These are phyloP conservation scores for Ceratocystis smalleyi DNA, from an alignment of 2,329 filamentous ascomycete species.

Conservation along the genomic window DNA sequence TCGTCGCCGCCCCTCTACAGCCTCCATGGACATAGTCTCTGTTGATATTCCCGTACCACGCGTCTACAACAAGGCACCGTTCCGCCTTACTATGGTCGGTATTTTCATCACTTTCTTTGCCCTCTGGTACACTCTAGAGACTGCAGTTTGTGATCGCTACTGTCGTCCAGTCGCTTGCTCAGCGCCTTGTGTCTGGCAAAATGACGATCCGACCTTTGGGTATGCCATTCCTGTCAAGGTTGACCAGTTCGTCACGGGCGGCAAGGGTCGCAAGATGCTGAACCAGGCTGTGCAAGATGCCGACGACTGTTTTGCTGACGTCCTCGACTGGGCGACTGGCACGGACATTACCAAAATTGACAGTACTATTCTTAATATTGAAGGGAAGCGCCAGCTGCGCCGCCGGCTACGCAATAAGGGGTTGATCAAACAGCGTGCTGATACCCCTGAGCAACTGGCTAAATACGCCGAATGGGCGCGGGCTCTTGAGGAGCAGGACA, in stretches of 20 bases:
- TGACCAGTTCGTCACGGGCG: constrained; percentile 44
- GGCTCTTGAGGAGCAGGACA: constrained; percentile 26
- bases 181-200: constrained; percentile 38
- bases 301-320: constrained; percentile 33
- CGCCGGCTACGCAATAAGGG: constrained; percentile 37
- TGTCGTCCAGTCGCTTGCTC: constrained; percentile 39
- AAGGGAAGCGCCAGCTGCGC: constrained; percentile 33
- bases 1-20: constrained; percentile 9
- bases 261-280: constrained; percentile 30
- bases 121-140: constrained; percentile 42
- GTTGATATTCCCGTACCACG: constrained; percentile 32
- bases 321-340: constrained; percentile 30
- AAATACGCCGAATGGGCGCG: constrained; percentile 30
- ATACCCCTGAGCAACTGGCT: constrained; percentile 28
- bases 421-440: constrained; percentile 25
- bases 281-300: constrained; percentile 29
- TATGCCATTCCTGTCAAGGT: constrained; percentile 45
- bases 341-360: constrained; percentile 31
- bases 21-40: constrained; percentile 21
- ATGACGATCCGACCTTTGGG: constrained; percentile 45
- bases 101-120: constrained; percentile 29
- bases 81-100: constrained; percentile 35
- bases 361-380: constrained; percentile 21
- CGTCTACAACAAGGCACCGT: constrained; percentile 32
- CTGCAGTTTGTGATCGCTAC: constrained; percentile 36